Base-by-base conservation (phyloP, 805 yeast genomes). In the Starmerella etchellsii region DNA sequence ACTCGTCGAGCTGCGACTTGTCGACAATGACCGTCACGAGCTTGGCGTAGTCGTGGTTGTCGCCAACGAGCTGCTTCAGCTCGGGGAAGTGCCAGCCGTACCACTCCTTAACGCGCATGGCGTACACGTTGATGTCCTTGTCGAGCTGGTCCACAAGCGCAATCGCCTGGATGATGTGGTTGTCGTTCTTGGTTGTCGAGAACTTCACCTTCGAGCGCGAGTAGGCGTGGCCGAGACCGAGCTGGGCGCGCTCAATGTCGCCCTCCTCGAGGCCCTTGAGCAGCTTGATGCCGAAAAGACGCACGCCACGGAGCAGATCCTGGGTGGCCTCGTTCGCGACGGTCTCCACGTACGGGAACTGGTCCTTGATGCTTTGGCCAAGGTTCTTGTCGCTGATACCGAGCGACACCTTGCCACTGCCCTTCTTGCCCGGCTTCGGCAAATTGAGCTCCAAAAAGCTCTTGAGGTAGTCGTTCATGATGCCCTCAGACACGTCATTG, bases 71-170 rank as follows among this genome's bases (percentile, higher is more conserved):
- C 67, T 81, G 82, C 55, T 93, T 91, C 67, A 85, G 74, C 69
- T 85, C 96, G 44, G 96, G 96, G 78, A 91, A 85, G 63, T 85
- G 96, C 96, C 96, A 85, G 56, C 95, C 94, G 68, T 85, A 85
- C 96, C 96, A 85, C 68, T 85, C 96, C 69, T 85, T 83, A 52
- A 81, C 91, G 67, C 96, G 78, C 96, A 85, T 85, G 44, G 95
- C 79, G 63, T 82, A 91, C 46, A 95, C 87, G 71, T 91, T 91
- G 65, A 91, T 81, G 63, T 91, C 98, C 69, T 93, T 93, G 68
- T 91, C 98, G 58, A 91, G 77, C 68, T 91, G 95, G 62, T 93
- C 98, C 58, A 91, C 74, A 54, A 88, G 71, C 37, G 98, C 96
- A 69, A 91, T 91, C 39, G 98, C 95, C 71, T 91, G 98, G 62